Conservation (phyloP, 495 filamentous ascomycete genomes). For the Tuber umbilicatum region DNA sequence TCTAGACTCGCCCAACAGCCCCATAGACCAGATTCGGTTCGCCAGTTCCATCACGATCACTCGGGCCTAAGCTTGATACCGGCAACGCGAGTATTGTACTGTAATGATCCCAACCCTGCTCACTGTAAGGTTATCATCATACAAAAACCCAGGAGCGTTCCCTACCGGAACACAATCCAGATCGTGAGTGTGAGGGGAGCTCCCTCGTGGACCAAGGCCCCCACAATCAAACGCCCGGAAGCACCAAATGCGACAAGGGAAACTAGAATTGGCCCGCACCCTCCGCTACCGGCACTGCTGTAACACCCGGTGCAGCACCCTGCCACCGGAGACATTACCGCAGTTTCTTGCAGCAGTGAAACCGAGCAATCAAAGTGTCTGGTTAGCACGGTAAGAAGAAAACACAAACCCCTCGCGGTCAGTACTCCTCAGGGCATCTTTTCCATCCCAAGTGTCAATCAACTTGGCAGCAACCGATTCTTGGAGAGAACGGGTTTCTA, state of each 20-base stretch:
- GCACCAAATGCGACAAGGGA: not conserved
- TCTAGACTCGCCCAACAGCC: no score
- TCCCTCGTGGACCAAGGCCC: not conserved
- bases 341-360: not conserved
- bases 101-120: not conserved
- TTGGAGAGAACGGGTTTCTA: not conserved
- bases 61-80: not conserved
- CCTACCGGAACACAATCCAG: not conserved
- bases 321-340: not conserved
- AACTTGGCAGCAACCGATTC: not conserved
- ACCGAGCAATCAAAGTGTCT: not conserved
- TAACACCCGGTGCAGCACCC: not conserved
- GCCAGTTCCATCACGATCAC: not conserved
- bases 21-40: not conserved
- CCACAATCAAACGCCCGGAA: not conserved
- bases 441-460: not conserved
- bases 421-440: not conserved
- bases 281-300: not conserved
- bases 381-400: not conserved
- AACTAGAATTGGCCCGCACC: not conserved
- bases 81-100: no score
- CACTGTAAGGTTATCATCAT: no score
- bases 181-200: not conserved
- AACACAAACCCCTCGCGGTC: not conserved
- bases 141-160: not conserved